Evolutionary conservation across 192 early-diverging fungal species (phyloP), one percentile per base, ranked within the genome.

Genomic region (Coemansia sp.): DNA sequence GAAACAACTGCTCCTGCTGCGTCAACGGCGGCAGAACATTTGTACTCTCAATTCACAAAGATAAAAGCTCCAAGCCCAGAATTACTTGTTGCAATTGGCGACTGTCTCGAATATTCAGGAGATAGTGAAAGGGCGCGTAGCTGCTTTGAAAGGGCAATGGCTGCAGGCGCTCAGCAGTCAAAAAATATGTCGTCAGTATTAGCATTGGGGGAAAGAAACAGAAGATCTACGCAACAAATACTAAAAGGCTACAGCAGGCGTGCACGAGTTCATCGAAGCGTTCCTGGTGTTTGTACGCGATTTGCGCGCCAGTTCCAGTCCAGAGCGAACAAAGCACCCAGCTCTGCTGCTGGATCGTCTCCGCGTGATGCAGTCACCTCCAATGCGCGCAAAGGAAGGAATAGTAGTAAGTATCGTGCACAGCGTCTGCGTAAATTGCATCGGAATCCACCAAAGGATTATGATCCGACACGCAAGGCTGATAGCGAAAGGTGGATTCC

Each of bases 401-500:
- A 49, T 30, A 43, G 59, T 20, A 52, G 48, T 29, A 61, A 49
- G 48, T 58, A 72, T 42, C 77, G 63, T 16, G 69, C 69, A 6
- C 61, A 65, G 25, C 69, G 78, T 48, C 59, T 51, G 39, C 78
- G 78, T 51, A 72, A 45, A 31, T 66, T 81, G 55, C 59, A 42
- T 6, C 65, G 49, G n/a, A 23, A 51, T 8, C 78, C 72, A 7
- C 78, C 78, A 8, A 81, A 81, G 64, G 64, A 31, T 61, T 75
- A 72, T 39, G 71, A 70, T 43, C 58, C 61, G 7, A 67, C 57
- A 9, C 71, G 75, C 48, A 45, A 45, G 31, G 71, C 65, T 3
- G 79, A 82, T 23, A 62, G 64, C 59, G 79, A 82, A 58, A 60
- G 79, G 23, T 82, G 79, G 79, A 67, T 82, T 42, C 79, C 79